Base-by-base conservation (phyloP, 495 filamentous ascomycete genomes). In the Schizothecium vesticola region DNA sequence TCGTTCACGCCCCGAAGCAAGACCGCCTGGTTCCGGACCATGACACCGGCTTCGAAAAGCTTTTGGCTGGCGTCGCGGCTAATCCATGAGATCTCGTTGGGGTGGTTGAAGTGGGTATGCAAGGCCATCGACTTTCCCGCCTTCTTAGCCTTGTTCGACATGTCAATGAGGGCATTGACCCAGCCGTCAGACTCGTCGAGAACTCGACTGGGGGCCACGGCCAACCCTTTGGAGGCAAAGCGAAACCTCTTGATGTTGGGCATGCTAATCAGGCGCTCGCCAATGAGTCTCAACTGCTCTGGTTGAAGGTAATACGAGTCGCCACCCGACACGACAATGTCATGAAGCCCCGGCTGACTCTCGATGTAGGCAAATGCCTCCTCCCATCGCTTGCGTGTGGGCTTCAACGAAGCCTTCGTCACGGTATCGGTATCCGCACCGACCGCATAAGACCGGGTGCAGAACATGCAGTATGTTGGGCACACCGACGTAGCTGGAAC, bases 41-140 rank as follows among this genome's bases (percentile, higher is more conserved):
- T 82, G 25, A 89, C 78, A 22, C 85, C 85, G 12, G 78, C 75
- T 68, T 79, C 75, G 64, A 79, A 82, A 61, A 88, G 72, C 69
- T 76, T 78, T 62, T 80, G 82, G 23, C 80, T 80, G 7, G 86
- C 87, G 62, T 76, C 71, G 59, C 76, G 73, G 4, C 80, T 85
- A n/a, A 88, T 75, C 87, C 87, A 89, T 24, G 82, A 84, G 57
- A 88, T 84, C 73, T 89, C 87, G 62, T 80, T 79, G 13, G 84
- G 81, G 65, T 87, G 85, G 68, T 89, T 88, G 76, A 89, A 86
- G 72, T 89, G 87, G 0, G 87, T 89, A 69, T 89, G 87, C 63
- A 86, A 69, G 19, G 85, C 85, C 62, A 89, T 80, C n/a, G 82
- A 78, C 71, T 88, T 89, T 11, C 85, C 86, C 13, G 81, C 73